Conservation (phyloP, 441 rosid species). For the Erodium trifolium region DNA sequence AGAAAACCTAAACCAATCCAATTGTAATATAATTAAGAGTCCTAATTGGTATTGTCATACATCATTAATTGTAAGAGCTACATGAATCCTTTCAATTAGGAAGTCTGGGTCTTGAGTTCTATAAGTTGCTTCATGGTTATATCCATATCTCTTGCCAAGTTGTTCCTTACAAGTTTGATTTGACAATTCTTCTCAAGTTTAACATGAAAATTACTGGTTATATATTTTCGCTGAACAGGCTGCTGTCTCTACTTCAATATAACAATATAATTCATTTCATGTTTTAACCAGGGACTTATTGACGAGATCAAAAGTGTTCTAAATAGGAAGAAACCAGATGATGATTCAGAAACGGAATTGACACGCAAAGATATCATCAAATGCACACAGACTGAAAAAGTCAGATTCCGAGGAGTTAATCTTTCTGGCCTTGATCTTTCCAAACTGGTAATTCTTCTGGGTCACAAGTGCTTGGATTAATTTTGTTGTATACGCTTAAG, state of each 20-base stretch:
- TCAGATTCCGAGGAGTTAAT: constrained; percentile 77
- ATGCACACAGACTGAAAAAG: constrained; percentile 71
- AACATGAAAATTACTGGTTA: neutral
- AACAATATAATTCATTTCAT: constrained; percentile 6
- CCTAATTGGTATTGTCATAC: too few species aligned
- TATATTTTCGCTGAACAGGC: neutral
- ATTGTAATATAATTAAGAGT: too few species aligned
- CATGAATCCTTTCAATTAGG: neutral
- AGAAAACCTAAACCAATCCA: too few species aligned
- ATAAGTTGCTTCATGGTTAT: neutral
- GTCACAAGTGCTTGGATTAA: constrained; percentile 16
- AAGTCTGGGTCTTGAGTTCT: constrained; percentile 1
- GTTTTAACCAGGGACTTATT: constrained; percentile 52
- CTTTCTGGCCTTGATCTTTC: constrained; percentile 91
- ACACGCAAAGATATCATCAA: constrained; percentile 76
- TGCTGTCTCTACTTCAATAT: neutral
- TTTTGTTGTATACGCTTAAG: neutral
- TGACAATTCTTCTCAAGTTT: constrained; percentile 5
- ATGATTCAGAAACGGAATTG: constrained; percentile 53
- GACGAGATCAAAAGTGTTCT: constrained; percentile 39
- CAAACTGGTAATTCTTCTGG: constrained; percentile 52
- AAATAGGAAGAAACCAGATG: constrained; percentile 49
- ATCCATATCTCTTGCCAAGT: neutral
- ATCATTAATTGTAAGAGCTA: neutral
- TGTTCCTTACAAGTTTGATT: neutral